Base-by-base conservation (phyloP, 2,329 filamentous ascomycete genomes). In the Trichoderma koningiopsis region DNA sequence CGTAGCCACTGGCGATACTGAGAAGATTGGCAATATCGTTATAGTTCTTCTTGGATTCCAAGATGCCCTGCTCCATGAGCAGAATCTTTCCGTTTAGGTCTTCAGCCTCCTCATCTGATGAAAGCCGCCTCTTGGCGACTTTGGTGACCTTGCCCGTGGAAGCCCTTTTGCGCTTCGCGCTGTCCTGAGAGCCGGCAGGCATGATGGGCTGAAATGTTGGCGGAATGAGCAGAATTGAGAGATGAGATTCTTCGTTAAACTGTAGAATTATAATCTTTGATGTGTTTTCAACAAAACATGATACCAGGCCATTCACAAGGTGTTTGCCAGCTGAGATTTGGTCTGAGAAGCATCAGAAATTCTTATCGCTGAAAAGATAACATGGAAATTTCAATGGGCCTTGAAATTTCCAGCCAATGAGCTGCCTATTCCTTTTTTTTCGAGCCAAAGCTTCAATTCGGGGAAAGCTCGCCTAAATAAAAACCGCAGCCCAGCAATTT, bases 31-130 rank as follows among this genome's bases (percentile, higher is more conserved):
- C 86, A 75, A 98, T 95, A 77, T 97, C 93, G 83, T 97, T 97
- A 85, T 96, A 97, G 81, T 97, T 88, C 79, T 94, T 93, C 76
- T 89, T 92, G 61, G 94, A 97, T 79, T 96, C 90, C 71, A 94
- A 81, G 68, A 98, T 94, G 69, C 92, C 90, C 72, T 88, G 85
- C 81, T 97, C 94, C 67, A 97, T 86, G 66, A 88, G 82, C 53
- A 95, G 81, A 70, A 97, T 92, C 72, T 88, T 86, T 68, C 87
- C 85, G 77, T 91, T 87, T 57, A 83, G 79, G 76, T 89, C 86
- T 71, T 86, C 81, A 53, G 79, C 78, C 64, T 84, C 83, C 71
- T 72, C 73, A 79, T 81, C 81, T 71, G 86, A 80, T 68, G 84
- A 81, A 71, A 84, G 84, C 19, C 82, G 76, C 70, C 85, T 83